Conservation (phyloP, 495 filamentous ascomycete genomes). For the Aspergillus biplanus region DNA sequence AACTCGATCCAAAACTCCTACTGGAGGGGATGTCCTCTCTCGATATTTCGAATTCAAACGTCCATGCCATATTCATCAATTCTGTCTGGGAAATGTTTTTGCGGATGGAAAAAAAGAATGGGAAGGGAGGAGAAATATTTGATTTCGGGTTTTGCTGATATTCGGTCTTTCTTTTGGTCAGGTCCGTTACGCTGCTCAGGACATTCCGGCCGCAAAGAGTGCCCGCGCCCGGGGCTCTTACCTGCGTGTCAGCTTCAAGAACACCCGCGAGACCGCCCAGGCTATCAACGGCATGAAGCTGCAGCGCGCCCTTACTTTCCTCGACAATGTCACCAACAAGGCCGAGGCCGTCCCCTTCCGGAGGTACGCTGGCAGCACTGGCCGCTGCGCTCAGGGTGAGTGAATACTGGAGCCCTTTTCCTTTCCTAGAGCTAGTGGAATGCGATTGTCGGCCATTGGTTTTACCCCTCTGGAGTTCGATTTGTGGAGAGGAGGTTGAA, state of each 20-base stretch:
- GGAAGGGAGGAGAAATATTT: slow-evolving; percentile 1
- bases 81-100: background rate
- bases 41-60: slow-evolving; percentile 18
- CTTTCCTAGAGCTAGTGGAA: background rate
- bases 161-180: slow-evolving; percentile 43
- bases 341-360: slow-evolving; percentile 97
- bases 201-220: slow-evolving; percentile 87
- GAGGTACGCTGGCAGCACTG: slow-evolving; percentile 90
- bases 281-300: slow-evolving; percentile 99
- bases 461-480: too few species aligned
- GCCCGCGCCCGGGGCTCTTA: slow-evolving; percentile 97
- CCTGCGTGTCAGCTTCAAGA: slow-evolving; percentile 99
- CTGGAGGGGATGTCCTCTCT: background rate
- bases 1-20: too few species aligned
- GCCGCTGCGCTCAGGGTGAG: slow-evolving; percentile 95
- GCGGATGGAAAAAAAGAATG: background rate
- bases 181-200: slow-evolving; percentile 97
- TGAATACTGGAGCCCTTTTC: slow-evolving; percentile 28
- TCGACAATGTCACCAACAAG: slow-evolving; percentile 95
- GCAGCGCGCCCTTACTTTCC: slow-evolving; percentile 87
- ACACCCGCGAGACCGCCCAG: slow-evolving; percentile 98
- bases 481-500: background rate
- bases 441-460: background rate
- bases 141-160: slow-evolving; percentile 33
- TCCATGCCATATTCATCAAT: slow-evolving; percentile 14